Conservation (phyloP, 345 rosid species). For the Pistacia vera region DNA sequence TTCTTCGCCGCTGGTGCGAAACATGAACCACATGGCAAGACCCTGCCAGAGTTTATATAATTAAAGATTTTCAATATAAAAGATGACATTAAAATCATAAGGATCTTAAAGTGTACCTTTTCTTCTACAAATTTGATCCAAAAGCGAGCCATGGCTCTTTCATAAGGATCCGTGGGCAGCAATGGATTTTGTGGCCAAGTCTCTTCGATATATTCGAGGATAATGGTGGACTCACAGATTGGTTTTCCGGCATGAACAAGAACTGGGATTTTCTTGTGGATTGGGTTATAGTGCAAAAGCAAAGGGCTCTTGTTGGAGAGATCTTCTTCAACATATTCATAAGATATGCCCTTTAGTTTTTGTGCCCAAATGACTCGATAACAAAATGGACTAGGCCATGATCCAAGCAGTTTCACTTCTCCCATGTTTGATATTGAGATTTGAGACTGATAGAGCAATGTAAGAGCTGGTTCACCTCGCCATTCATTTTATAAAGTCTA, state of each 20-base stretch:
- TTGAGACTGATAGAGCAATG: too few relatives aligned
- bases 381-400: conserved; percentile 32
- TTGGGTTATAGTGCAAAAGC: conserved; percentile 32
- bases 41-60: too few relatives aligned
- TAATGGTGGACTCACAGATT: conserved; percentile 34
- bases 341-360: conserved; percentile 34
- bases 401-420: conserved; percentile 33
- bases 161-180: conserved; percentile 30
- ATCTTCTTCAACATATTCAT: conserved; percentile 32
- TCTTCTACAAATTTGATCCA: conserved; percentile 40
- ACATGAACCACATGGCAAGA: not conserved
- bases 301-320: conserved; percentile 30
- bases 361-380: conserved; percentile 35
- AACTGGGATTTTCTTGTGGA: conserved; percentile 38
- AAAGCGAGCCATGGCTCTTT: conserved; percentile 31
- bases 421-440: not conserved
- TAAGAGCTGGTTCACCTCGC: too few relatives aligned
- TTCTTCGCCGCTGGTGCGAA: conserved; percentile 5
- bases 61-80: too few relatives aligned
- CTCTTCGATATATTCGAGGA: conserved; percentile 39
- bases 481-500: too few relatives aligned
- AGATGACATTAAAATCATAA: too few relatives aligned
- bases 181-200: conserved; percentile 30
- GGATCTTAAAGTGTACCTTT: conserved; percentile 18
- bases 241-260: conserved; percentile 38